phyloP scores from a whole-genome alignment of 192 early-diverging fungal genomes.

The Oehlia diaphana region DNA sequence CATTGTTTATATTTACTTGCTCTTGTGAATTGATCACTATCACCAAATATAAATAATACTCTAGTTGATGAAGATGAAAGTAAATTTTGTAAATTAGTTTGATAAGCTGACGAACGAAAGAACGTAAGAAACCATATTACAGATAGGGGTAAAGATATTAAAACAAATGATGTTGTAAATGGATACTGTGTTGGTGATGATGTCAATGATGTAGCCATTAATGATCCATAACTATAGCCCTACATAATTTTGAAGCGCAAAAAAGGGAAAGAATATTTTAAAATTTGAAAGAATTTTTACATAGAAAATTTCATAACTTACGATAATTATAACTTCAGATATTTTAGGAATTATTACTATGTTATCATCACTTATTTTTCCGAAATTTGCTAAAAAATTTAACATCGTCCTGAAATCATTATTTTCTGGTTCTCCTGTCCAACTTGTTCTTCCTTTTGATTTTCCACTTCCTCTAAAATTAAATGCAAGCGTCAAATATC shows the following conservation, averaged over 20 bases:
- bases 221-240: constrained; percentile 31
- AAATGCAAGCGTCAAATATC: constrained; percentile 39
- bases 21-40: constrained; percentile 28
- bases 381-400: constrained; percentile 37
- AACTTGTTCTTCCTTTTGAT: constrained; percentile 43
- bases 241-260: background rate
- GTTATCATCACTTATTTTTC: background rate
- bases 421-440: constrained; percentile 42
- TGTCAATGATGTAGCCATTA: constrained; percentile 16
- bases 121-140: constrained; percentile 27
- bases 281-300: background rate
- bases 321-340: constrained; percentile 2
- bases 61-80: background rate
- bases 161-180: constrained; percentile 11
- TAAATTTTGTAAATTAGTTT: background rate
- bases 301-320: background rate
- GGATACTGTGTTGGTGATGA: background rate
- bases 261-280: no score
- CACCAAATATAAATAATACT: constrained; percentile 25
- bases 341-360: constrained; percentile 11
- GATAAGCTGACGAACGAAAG: background rate
- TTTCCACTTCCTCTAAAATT: constrained; percentile 46
- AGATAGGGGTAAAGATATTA: constrained; percentile 23
- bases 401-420: constrained; percentile 41
- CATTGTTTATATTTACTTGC: background rate